A percentile compares a stretch with the other conserved stretches of the same genome.
These are phyloP conservation scores for Stentor coeruleus DNA, from an alignment of 73 alveolate species.

Conservation along the genomic window DNA sequence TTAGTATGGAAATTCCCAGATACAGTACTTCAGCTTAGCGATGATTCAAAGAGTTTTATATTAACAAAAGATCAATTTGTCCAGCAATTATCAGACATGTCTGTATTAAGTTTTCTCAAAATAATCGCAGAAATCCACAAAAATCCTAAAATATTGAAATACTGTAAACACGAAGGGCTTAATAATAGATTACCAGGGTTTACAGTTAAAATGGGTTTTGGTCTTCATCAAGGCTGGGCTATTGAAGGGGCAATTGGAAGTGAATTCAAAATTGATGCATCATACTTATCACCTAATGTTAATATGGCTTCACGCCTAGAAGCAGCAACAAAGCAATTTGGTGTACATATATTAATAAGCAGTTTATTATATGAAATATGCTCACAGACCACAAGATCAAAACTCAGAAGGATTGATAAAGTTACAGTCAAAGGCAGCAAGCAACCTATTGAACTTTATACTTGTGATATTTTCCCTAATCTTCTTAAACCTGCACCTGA, in stretches of 20 bases:
- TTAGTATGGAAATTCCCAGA: constrained; percentile 76
- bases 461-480: constrained; percentile 52
- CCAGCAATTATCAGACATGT: constrained; percentile 3
- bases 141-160: constrained; percentile 66
- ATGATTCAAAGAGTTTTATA: background rate
- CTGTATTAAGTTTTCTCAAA: constrained; percentile 54
- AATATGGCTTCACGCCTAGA: constrained; percentile 73
- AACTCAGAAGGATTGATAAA: constrained; percentile 58
- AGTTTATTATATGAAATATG: constrained; percentile 42
- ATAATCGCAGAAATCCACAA: constrained; percentile 75
- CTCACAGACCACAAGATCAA: constrained; percentile 27
- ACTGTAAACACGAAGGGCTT: constrained; percentile 44
- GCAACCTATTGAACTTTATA: constrained; percentile 51
- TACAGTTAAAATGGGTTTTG: constrained; percentile 83
- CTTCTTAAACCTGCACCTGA: constrained; percentile 38
- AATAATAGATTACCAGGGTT: constrained; percentile 58
- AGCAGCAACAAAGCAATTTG: constrained; percentile 77
- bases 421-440: constrained; percentile 65
- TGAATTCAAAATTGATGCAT: constrained; percentile 72
- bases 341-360: constrained; percentile 54
- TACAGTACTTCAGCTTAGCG: background rate
- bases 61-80: constrained; percentile 18
- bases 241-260: constrained; percentile 88
- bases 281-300: constrained; percentile 69
- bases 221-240: constrained; percentile 91